Conservation (phyloP, 257 asterid species). For the Solanum dulcamara region DNA sequence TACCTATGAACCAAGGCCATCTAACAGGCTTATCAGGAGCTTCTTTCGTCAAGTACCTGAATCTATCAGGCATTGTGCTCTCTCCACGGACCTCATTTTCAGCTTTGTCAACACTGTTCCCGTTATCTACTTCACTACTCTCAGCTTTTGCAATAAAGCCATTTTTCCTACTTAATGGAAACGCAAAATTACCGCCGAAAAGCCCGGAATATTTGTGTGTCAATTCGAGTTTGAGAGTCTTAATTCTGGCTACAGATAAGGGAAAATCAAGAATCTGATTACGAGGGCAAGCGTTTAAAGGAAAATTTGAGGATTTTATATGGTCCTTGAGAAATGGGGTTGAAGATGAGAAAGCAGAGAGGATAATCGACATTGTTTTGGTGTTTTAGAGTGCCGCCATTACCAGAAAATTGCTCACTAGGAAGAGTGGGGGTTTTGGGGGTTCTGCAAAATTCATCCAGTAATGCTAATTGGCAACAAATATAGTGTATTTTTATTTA, state of each 20-base stretch:
- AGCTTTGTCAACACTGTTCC: slow-evolving; percentile 11
- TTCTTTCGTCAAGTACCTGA: slow-evolving; percentile 64
- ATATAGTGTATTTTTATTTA: too few relatives aligned
- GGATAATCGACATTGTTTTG: slow-evolving; percentile 30
- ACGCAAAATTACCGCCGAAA: slow-evolving; percentile 8
- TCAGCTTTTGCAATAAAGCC: slow-evolving; percentile 30
- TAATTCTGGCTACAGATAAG: neutral
- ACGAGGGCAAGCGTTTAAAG: slow-evolving; percentile 8
- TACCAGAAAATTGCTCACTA: neutral
- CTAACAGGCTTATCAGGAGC: slow-evolving; percentile 66
- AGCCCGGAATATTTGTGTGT: slow-evolving; percentile 15
- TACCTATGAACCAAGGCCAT: slow-evolving; percentile 83
- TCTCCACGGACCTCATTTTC: slow-evolving; percentile 50
- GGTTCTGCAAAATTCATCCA: neutral
- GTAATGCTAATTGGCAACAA: too few relatives aligned
- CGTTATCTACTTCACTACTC: slow-evolving; percentile 15
- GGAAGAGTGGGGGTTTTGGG: neutral
- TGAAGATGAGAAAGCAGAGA: slow-evolving; percentile 23
- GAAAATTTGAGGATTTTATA: slow-evolving; percentile 6
- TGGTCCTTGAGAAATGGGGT: neutral
- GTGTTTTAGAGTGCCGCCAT: neutral
- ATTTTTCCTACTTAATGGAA: slow-evolving; percentile 10
- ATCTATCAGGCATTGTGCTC: slow-evolving; percentile 84
- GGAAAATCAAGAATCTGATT: slow-evolving; percentile 4
- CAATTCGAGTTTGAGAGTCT: slow-evolving; percentile 3